These are phyloP conservation scores for Cyberlindnera euphorbiae DNA, from an alignment of 805 yeast genomes.

Conservation along the genomic window DNA sequence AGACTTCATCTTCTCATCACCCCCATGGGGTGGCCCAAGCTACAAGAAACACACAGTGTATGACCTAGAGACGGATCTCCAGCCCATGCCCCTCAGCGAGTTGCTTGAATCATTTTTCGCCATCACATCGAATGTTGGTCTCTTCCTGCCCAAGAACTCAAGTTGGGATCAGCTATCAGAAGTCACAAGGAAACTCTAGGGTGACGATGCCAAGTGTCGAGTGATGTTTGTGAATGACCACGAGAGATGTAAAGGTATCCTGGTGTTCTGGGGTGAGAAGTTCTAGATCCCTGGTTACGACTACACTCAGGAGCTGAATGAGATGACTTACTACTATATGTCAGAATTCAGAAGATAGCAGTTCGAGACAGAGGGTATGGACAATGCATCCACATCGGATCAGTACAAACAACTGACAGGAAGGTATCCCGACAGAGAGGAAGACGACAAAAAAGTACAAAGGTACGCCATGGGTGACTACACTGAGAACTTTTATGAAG, in stretches of 20 bases:
- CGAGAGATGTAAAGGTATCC: constrained; percentile 47
- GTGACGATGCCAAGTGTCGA: constrained; percentile 39
- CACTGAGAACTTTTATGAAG: constrained; percentile 9
- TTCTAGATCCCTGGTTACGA: constrained; percentile 28
- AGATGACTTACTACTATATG: constrained; percentile 12
- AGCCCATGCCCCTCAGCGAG: constrained; percentile 44
- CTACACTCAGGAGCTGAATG: constrained; percentile 10
- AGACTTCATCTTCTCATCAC: constrained; percentile 66
- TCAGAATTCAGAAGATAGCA: constrained; percentile 2
- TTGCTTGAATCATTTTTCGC: constrained; percentile 39
- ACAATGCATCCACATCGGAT: not conserved
- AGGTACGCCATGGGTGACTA: constrained; percentile 7
- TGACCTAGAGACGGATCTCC: constrained; percentile 38
- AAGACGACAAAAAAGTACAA: not conserved
- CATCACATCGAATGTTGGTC: constrained; percentile 44
- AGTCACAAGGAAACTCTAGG: constrained; percentile 43
- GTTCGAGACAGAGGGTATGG: not conserved
- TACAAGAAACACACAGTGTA: constrained; percentile 41
- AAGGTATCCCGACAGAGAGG: constrained; percentile 7
- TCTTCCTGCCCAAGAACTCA: constrained; percentile 62
- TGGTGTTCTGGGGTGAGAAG: constrained; percentile 56
- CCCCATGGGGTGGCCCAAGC: constrained; percentile 85
- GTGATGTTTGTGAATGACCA: constrained; percentile 38
- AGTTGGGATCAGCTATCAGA: constrained; percentile 46
- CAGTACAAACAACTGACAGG: not conserved